These are phyloP conservation scores for Coniochaeta pulveracea DNA, from an alignment of 2,329 filamentous ascomycete species.

Conservation along the genomic window DNA sequence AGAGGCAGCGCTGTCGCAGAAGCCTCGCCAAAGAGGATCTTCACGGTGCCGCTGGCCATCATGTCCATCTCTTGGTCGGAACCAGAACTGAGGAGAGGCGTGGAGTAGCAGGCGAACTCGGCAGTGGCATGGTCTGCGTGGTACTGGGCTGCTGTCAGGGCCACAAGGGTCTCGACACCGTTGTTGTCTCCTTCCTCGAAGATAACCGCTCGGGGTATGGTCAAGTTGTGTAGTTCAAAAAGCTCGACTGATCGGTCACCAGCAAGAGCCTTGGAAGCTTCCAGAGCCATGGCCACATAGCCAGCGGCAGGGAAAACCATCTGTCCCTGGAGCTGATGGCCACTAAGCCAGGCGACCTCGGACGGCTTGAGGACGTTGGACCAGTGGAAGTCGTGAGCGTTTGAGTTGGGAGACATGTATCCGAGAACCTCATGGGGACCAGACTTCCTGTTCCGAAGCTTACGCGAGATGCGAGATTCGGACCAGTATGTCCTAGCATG, in stretches of 20 bases:
- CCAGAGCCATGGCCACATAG: conserved; percentile 17
- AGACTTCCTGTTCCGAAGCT: not conserved
- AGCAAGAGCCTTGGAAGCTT: not conserved
- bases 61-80: not conserved
- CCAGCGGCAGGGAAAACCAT: conserved; percentile 27
- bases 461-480: not conserved
- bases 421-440: conserved; percentile 2
- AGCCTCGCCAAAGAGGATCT: not conserved
- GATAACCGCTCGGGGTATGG: not conserved
- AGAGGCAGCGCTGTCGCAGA: not conserved
- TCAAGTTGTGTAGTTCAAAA: not conserved
- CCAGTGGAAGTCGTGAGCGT: conserved; percentile 7
- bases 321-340: conserved; percentile 29
- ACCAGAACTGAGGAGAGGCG: not conserved
- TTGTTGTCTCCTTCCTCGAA: not conserved
- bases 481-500: not conserved
- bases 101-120: too few species aligned
- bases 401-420: not conserved
- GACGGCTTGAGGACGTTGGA: conserved; percentile 9
- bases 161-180: not conserved
- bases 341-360: conserved; percentile 24
- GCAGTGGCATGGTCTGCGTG: not conserved
- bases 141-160: not conserved
- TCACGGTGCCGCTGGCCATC: not conserved
- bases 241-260: not conserved